Evolutionary conservation across 1,284 basidiomycete species (phyloP).

Genomic region (Porogramme epimiltina): DNA sequence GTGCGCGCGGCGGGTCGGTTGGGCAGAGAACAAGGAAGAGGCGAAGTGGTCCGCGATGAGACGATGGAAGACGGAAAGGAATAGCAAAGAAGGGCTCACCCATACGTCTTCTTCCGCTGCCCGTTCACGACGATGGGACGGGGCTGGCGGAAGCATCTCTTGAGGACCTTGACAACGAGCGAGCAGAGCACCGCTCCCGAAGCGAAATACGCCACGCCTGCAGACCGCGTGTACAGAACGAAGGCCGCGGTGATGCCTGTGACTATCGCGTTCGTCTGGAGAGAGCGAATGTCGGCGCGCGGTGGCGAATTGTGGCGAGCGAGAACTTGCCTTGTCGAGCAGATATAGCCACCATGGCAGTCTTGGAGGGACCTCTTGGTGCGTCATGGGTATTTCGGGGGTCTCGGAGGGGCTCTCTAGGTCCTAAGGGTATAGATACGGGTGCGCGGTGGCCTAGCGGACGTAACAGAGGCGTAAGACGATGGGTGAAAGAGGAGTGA

Average conservation of each 20-base stretch:
- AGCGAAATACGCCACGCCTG: slow-evolving; percentile 70
- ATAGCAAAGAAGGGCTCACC: slow-evolving; percentile 44
- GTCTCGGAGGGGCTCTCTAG: too few relatives aligned
- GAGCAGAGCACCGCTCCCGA: slow-evolving; percentile 65
- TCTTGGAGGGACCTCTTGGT: too few relatives aligned
- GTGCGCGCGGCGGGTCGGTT: neutral
- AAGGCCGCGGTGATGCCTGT: slow-evolving; percentile 55
- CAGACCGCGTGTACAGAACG: slow-evolving; percentile 69
- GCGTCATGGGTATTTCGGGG: too few relatives aligned
- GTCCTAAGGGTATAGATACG: too few relatives aligned
- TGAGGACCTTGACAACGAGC: slow-evolving; percentile 68
- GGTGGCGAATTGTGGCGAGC: neutral
- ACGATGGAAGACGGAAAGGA: too few relatives aligned
- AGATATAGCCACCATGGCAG: slow-evolving; percentile 18
- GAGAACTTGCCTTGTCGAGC: slow-evolving; percentile 17
- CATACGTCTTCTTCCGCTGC: slow-evolving; percentile 58
- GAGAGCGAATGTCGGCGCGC: neutral
- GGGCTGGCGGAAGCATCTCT: slow-evolving; percentile 68
- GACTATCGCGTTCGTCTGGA: slow-evolving; percentile 44
- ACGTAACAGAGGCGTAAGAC: too few relatives aligned
- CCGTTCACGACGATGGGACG: slow-evolving; percentile 54
- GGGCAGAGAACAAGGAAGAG: slow-evolving; percentile 6
- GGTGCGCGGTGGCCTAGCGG: too few relatives aligned
- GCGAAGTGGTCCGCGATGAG: too few relatives aligned
- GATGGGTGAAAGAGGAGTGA: too few relatives aligned